A percentile compares a stretch with the other conserved stretches of the same genome.
phyloP scores from a whole-genome alignment of 2,329 filamentous ascomycete species.

The Diaporthe longicolla region DNA sequence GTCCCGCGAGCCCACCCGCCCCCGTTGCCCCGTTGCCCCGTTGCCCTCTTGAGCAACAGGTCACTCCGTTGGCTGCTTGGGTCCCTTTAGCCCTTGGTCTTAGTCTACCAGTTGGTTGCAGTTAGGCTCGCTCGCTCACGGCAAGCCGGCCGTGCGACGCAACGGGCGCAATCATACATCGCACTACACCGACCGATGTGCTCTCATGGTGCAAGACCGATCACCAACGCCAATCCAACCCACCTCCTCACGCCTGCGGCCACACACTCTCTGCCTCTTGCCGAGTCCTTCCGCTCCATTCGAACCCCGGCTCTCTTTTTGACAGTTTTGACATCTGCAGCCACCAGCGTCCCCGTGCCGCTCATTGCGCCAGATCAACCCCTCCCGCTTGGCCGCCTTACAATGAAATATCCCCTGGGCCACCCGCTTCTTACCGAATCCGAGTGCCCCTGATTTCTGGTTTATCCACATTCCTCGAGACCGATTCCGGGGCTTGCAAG shows the following conservation, averaged over 20 bases:
- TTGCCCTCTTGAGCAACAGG: not conserved
- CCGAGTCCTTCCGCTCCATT: slow-evolving; percentile 27
- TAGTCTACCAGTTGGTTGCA: slow-evolving; percentile 22
- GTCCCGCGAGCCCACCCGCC: slow-evolving; percentile 7
- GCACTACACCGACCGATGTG: slow-evolving; percentile 35
- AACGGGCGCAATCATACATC: slow-evolving; percentile 38
- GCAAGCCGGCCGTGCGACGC: slow-evolving; percentile 36
- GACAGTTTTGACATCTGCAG: slow-evolving; percentile 43
- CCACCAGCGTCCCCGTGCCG: slow-evolving; percentile 37
- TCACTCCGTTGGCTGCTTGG: slow-evolving; percentile 2
- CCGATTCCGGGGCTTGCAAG: not conserved
- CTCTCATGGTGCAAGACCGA: slow-evolving; percentile 27
- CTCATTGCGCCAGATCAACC: slow-evolving; percentile 28
- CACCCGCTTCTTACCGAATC: not conserved
- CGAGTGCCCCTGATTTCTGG: not conserved
- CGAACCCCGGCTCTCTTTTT: slow-evolving; percentile 34
- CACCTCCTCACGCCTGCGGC: not conserved
- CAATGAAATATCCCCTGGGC: slow-evolving; percentile 21
- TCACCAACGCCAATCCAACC: slow-evolving; percentile 29
- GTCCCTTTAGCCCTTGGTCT: slow-evolving; percentile 14
- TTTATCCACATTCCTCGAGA: not conserved
- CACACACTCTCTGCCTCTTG: slow-evolving; percentile 14
- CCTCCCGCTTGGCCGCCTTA: slow-evolving; percentile 31
- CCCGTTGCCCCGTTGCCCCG: no score
- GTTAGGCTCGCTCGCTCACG: slow-evolving; percentile 26